phyloP scores from a whole-genome alignment of 2,329 filamentous ascomycete genomes.

The Cytospora schulzeri region DNA sequence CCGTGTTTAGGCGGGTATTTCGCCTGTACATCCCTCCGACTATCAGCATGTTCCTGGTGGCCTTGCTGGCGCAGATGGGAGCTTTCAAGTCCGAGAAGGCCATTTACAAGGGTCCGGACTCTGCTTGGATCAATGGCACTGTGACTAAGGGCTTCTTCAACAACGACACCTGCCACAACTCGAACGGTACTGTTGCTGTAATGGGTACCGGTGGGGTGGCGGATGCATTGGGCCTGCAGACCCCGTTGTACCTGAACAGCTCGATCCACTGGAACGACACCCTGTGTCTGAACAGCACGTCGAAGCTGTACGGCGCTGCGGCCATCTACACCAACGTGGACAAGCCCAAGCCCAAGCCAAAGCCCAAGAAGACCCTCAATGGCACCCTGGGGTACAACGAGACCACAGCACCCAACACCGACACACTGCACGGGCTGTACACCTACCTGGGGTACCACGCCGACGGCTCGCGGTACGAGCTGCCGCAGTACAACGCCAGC shows the following conservation, averaged over 20 bases:
- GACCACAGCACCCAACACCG: constrained; percentile 18
- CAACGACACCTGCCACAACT: constrained; percentile 7
- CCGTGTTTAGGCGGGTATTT: constrained; percentile 43
- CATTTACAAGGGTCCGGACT: constrained; percentile 43
- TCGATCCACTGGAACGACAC: constrained; percentile 35
- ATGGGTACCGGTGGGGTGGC: constrained; percentile 36
- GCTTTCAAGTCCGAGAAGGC: constrained; percentile 40
- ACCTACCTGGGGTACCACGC: constrained; percentile 20
- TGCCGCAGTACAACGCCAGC: constrained; percentile 33
- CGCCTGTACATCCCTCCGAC: constrained; percentile 45
- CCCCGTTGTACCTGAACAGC: constrained; percentile 36
- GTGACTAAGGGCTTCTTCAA: constrained; percentile 31
- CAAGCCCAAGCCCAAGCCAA: constrained; percentile 25
- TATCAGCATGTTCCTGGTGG: constrained; percentile 44
- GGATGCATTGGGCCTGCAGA: constrained; percentile 35
- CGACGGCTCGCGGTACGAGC: constrained; percentile 13
- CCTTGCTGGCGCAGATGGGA: constrained; percentile 42
- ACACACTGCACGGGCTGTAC: constrained; percentile 22
- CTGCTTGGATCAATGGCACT: constrained; percentile 43
- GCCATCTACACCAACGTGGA: constrained; percentile 35
- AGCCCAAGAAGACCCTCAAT: constrained; percentile 17
- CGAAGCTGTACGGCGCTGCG: constrained; percentile 35
- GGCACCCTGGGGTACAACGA: constrained; percentile 10
- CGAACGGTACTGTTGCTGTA: constrained; percentile 35
- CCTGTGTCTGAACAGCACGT: constrained; percentile 41